phyloP scores from a whole-genome alignment of 2,329 filamentous ascomycete genomes.

The Ciborinia camelliae region DNA sequence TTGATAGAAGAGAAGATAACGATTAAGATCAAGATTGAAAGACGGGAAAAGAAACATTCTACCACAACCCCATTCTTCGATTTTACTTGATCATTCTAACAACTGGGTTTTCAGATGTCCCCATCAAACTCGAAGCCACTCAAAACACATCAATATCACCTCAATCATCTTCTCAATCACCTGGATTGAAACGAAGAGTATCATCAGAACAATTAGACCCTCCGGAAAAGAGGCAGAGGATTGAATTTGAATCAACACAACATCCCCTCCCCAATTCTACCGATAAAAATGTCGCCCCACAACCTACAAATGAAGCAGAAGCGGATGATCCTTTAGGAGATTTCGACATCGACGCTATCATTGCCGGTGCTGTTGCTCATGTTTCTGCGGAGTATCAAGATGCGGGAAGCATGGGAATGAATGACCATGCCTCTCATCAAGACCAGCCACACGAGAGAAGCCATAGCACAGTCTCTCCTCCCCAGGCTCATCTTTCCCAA shows the following conservation, averaged over 20 bases:
- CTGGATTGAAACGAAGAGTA: conserved; percentile 11
- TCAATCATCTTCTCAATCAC: neutral
- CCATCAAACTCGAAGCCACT: conserved; percentile 6
- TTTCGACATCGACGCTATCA: conserved; percentile 15
- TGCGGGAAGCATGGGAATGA: conserved; percentile 6
- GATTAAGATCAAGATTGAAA: neutral
- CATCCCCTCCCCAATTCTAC: neutral
- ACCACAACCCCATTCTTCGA: neutral
- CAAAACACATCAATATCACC: neutral
- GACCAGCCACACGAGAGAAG: neutral
- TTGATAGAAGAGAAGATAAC: neutral
- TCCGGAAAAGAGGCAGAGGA: conserved; percentile 22
- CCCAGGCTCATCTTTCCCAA: neutral
- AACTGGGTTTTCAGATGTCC: conserved; percentile 4
- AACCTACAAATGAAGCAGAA: neutral
- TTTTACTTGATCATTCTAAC: neutral
- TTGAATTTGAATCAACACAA: conserved; percentile 15
- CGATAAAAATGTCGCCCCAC: neutral
- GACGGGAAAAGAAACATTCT: neutral
- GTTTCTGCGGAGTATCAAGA: conserved; percentile 3
- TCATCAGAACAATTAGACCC: conserved; percentile 9
- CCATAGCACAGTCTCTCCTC: neutral
- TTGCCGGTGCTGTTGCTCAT: conserved; percentile 7
- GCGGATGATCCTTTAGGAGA: neutral
- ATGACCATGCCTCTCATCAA: neutral